phyloP scores from a whole-genome alignment of 2,329 filamentous ascomycete genomes.

The Colletotrichum orbiculare region DNA sequence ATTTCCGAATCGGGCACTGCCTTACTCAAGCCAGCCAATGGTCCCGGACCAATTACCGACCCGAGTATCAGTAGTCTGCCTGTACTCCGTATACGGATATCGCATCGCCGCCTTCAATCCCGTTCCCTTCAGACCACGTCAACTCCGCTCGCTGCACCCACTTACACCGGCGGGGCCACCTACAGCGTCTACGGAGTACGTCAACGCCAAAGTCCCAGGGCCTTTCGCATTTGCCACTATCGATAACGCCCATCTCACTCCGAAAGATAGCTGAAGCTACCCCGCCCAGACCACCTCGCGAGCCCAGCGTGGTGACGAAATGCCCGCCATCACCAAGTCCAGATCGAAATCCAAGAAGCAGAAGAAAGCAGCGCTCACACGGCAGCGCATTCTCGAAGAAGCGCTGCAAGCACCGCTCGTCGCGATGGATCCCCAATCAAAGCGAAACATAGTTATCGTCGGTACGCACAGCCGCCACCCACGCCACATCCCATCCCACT shows the following conservation, averaged over 20 bases:
- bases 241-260: conserved; percentile 20
- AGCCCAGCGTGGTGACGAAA: conserved; percentile 31
- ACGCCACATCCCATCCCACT: too few species aligned
- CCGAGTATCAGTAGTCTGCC: neutral
- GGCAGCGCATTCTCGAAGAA: conserved; percentile 17
- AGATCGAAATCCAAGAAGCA: conserved; percentile 16
- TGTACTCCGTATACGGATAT: too few species aligned
- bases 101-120: neutral
- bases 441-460: conserved; percentile 62
- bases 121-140: neutral
- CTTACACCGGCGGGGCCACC: conserved; percentile 8
- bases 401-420: conserved; percentile 3
- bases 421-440: conserved; percentile 38
- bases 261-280: neutral
- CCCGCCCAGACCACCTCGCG: conserved; percentile 10
- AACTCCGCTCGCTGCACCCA: neutral
- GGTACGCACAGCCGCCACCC: conserved; percentile 46
- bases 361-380: conserved; percentile 4
- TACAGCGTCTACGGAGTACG: neutral
- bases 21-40: neutral
- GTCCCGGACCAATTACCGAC: conserved; percentile 21
- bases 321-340: conserved; percentile 29
- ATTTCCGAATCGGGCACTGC: conserved; percentile 25
- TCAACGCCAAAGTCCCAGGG: neutral
- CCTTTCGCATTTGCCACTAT: conserved; percentile 17